Evolutionary conservation across 2,329 filamentous ascomycete genomes (phyloP).

Genomic region (Stachybotrys chartarum): DNA sequence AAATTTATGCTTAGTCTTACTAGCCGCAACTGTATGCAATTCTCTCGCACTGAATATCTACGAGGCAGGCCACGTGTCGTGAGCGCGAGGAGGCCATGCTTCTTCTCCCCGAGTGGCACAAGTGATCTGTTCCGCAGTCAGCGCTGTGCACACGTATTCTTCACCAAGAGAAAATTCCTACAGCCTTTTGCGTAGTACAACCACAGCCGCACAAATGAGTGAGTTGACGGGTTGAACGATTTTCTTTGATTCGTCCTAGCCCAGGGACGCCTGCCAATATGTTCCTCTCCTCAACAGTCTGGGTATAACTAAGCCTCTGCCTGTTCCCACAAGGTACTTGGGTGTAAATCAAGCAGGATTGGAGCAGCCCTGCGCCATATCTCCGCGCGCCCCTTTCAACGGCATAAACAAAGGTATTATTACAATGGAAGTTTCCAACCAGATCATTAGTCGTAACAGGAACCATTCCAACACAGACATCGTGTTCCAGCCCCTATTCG

Average conservation of each 20-base stretch:
- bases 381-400: neutral
- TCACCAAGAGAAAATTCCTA: no score
- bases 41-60: no score
- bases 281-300: neutral
- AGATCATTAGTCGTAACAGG: neutral
- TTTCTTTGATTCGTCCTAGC: neutral
- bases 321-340: neutral
- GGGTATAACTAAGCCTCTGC: neutral
- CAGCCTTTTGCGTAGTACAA: no score
- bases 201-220: no score
- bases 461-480: neutral
- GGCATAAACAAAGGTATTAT: neutral
- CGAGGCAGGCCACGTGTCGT: no score
- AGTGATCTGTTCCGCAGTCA: no score
- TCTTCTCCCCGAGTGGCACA: no score
- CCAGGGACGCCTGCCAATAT: neutral
- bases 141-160: no score
- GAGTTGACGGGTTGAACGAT: no score
- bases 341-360: neutral
- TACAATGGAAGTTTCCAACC: neutral
- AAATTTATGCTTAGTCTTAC: no score
- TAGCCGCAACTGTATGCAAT: no score
- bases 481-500: conserved; percentile 32
- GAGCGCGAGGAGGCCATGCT: no score
- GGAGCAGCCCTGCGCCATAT: neutral